A percentile compares a stretch with the other conserved stretches of the same genome.
Conservation (phyloP, 2,329 filamentous ascomycete genomes). For the Penicillium sp. region DNA sequence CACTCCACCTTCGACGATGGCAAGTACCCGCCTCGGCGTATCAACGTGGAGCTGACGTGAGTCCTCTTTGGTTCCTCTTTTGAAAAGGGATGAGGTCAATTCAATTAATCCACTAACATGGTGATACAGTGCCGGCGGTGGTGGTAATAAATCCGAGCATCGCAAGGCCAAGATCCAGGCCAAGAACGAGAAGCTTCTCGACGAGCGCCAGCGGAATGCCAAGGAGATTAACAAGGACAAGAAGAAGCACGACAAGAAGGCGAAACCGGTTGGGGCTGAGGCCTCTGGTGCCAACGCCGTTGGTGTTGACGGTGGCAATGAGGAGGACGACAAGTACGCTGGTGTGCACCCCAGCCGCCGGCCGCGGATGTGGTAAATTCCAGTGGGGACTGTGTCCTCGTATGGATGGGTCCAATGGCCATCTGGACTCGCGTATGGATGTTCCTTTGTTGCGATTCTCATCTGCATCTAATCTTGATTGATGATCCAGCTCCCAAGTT, state of each 20-base stretch:
- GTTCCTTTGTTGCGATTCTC: no score
- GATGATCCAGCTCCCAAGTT: conserved; percentile 7
- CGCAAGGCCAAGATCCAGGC: conserved; percentile 73
- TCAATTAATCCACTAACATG: conserved; percentile 3
- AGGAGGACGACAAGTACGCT: conserved; percentile 29
- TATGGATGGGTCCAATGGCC: neutral
- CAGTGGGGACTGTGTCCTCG: neutral
- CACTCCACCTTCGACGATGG: conserved; percentile 70
- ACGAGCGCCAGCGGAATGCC: neutral
- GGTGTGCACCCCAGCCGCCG: conserved; percentile 48
- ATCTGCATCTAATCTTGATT: no score
- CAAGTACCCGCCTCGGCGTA: conserved; percentile 61
- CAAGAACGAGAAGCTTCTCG: conserved; percentile 26
- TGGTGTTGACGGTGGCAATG: conserved; percentile 10
- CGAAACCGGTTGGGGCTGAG: conserved; percentile 17
- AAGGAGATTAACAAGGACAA: neutral
- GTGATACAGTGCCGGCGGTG: conserved; percentile 67
- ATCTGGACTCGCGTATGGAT: neutral
- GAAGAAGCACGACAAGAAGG: conserved; percentile 24
- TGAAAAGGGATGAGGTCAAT: neutral
- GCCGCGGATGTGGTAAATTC: conserved; percentile 30
- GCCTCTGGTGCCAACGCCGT: conserved; percentile 26
- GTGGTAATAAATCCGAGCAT: conserved; percentile 67
- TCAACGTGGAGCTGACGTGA: conserved; percentile 89
- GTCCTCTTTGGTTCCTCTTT: conserved; percentile 33